These are phyloP conservation scores for Penicillium italicum DNA, from an alignment of 2,329 filamentous ascomycete genomes.

Conservation along the genomic window DNA sequence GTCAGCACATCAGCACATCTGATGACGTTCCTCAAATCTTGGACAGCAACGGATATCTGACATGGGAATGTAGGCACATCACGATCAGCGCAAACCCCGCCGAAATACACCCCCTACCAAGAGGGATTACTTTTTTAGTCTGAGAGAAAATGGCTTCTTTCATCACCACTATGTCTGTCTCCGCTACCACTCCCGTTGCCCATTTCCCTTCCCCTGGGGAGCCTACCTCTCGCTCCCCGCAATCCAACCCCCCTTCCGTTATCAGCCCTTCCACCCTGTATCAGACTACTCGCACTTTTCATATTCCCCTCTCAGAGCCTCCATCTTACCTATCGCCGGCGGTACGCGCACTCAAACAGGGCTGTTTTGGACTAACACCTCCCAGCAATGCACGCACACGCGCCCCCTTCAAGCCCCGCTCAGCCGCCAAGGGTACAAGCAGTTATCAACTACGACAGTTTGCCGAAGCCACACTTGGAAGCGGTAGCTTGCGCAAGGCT, in stretches of 20 bases:
- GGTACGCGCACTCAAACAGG: constrained; percentile 38
- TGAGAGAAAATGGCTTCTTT: constrained; percentile 63
- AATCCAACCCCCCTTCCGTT: constrained; percentile 15
- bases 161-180: constrained; percentile 75
- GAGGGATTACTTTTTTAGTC: not conserved
- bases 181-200: constrained; percentile 36
- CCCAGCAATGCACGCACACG: constrained; percentile 78
- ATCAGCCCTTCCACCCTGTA: constrained; percentile 29
- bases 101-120: constrained; percentile 17
- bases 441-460: constrained; percentile 96
- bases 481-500: constrained; percentile 89
- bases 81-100: constrained; percentile 22
- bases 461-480: constrained; percentile 93
- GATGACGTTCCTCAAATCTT: not conserved
- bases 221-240: constrained; percentile 20
- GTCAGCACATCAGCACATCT: not conserved
- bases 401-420: constrained; percentile 87
- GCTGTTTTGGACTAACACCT: constrained; percentile 39
- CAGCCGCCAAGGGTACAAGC: constrained; percentile 76
- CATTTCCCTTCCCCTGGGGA: constrained; percentile 28
- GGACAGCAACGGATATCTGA: constrained; percentile 7
- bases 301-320: constrained; percentile 28
- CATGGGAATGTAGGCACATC: constrained; percentile 27
- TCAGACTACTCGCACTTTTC: constrained; percentile 32
- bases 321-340: constrained; percentile 38